Conservation (phyloP, 306 rosid genomes). For the Lathyrus tuberosus region DNA sequence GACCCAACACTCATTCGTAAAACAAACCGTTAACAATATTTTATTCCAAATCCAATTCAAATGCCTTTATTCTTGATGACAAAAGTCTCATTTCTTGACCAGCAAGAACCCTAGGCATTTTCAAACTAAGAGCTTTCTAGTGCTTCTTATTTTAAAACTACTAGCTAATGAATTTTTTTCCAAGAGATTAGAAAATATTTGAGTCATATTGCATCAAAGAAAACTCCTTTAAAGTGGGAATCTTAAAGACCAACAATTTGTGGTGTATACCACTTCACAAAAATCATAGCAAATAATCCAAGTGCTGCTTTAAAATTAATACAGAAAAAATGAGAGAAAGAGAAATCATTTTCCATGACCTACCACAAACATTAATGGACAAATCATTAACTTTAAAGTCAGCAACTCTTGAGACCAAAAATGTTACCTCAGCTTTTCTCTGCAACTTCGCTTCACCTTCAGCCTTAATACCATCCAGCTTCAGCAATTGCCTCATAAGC, state of each 20-base stretch:
- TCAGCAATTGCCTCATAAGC: conserved; percentile 87
- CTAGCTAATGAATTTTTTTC: neutral
- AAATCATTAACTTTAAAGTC: conserved; percentile 11
- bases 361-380: neutral
- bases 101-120: conserved; percentile 13
- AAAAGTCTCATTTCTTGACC: conserved; percentile 2
- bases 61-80: too few species aligned
- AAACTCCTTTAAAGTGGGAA: conserved; percentile 16
- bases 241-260: neutral
- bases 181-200: conserved; percentile 1
- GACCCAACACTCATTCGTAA: neutral
- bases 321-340: neutral
- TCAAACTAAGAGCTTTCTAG: conserved; percentile 22
- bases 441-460: conserved; percentile 83
- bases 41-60: too few species aligned
- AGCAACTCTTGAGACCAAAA: conserved; percentile 6
- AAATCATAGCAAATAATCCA: conserved; percentile 11
- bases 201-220: conserved; percentile 18
- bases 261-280: neutral
- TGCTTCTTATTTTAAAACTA: neutral
- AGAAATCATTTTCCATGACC: conserved; percentile 23
- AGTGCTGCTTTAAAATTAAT: conserved; percentile 4
- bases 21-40: neutral
- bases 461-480: conserved; percentile 79
- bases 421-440: conserved; percentile 82